phyloP scores from a whole-genome alignment of 306 rosid genomes.

The Inga laurina region DNA sequence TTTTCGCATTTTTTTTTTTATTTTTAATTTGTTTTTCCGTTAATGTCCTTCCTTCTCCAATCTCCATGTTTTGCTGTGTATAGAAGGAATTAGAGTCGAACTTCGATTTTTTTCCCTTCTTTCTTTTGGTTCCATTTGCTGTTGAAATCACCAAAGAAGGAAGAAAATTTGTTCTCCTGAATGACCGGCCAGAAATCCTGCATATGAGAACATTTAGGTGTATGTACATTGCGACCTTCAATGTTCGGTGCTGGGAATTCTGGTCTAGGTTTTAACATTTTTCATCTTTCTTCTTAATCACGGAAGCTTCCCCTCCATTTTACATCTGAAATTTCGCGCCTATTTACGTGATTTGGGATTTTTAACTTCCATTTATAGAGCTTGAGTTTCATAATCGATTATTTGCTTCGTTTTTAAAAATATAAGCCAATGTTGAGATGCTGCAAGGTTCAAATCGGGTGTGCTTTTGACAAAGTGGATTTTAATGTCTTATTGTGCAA shows the following conservation, averaged over 20 bases:
- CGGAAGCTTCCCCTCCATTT: constrained; percentile 10
- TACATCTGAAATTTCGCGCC: not conserved
- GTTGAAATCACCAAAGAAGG: constrained; percentile 18
- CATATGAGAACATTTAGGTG: not conserved
- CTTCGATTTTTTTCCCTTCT: not conserved
- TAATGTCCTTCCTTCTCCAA: constrained; percentile 35
- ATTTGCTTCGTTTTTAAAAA: not conserved
- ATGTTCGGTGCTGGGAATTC: constrained; percentile 24
- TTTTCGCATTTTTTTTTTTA: not conserved
- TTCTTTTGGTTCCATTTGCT: not conserved
- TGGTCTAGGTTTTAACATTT: constrained; percentile 1
- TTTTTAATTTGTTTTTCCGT: constrained; percentile 29
- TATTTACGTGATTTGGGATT: not conserved
- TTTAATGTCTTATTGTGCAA: constrained; percentile 1
- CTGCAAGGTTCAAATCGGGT: not conserved
- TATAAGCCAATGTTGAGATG: not conserved
- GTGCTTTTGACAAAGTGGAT: constrained; percentile 25
- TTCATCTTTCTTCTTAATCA: not conserved
- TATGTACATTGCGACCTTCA: constrained; percentile 9
- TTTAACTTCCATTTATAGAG: not conserved
- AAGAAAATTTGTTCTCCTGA: not conserved
- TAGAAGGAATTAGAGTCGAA: constrained; percentile 7
- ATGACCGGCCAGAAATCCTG: constrained; percentile 13
- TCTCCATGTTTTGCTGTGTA: constrained; percentile 12
- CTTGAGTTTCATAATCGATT: not conserved